Base-by-base conservation (phyloP, 2,329 filamentous ascomycete species). In the Apiospora sp. region DNA sequence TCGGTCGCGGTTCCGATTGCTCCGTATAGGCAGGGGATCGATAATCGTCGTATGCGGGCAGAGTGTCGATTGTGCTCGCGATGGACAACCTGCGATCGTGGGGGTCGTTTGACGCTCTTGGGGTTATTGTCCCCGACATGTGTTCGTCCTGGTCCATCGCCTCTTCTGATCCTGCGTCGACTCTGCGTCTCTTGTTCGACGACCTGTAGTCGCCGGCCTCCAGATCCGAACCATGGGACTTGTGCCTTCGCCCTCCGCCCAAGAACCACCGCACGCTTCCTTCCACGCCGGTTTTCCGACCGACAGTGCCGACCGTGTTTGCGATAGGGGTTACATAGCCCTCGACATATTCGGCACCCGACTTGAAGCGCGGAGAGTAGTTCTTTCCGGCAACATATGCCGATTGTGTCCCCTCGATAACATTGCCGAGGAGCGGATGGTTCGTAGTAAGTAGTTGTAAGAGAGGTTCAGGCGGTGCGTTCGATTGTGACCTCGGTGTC, bases 291-390 rank as follows among this genome's bases (percentile, higher is more conserved):
- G 96, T 98, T 44, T 92, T 92, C 43, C 94, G 90, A 43, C 94
- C 93, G 7, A 98, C 93, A 0, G 91, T 93, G 19, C 94, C 93
- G 43, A 98, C 93, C 0, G 94, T 96, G 79, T 94, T 96, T 70
- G 94, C 94, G 70, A 98, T 91, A 1, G 94, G 95, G 1, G 93
- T 94, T 70, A 98, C 90, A 76, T 94, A 96, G 67, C 94, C 92
- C 82, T 98, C 96, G 27, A 98, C 92, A 78, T 97, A 94, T 81
- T 98, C 94, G 68, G 94, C 96, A 74, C 95, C 91, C n/a, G 93
- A 93, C 81, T 94, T 95, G 80, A 98, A 94, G 2, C 93, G 90
- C 0, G 96, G 95, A 1, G 94, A 97, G 78, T 96, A 97, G 76
- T 95, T 94, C 83, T 98, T 98, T 14, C 94, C 95, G 3, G 89